These are phyloP conservation scores for Aspergillus ellipticus DNA, from an alignment of 495 filamentous ascomycete genomes.

Conservation along the genomic window DNA sequence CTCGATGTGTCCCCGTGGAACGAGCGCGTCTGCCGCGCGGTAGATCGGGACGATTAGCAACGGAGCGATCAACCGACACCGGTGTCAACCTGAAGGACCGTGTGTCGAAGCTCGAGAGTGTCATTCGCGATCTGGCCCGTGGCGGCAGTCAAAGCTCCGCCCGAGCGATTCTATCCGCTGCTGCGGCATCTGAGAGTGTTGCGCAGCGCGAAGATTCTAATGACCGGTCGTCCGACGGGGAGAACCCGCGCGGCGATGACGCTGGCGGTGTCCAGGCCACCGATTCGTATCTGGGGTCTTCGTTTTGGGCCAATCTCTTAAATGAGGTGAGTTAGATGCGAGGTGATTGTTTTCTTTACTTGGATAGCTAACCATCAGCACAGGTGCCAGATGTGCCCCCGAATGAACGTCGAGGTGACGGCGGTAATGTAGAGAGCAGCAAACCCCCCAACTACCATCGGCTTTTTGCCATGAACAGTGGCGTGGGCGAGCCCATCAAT, in stretches of 20 bases:
- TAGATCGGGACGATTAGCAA: constrained; percentile 11
- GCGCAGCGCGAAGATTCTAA: background rate
- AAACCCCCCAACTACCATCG: constrained; percentile 1
- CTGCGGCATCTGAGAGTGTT: background rate
- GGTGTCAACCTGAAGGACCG: constrained; percentile 12
- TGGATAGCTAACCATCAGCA: background rate
- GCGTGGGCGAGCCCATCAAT: constrained; percentile 10
- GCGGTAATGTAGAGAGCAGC: background rate
- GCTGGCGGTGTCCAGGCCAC: background rate
- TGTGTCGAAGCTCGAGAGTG: constrained; percentile 25
- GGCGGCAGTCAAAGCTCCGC: background rate
- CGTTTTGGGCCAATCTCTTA: constrained; percentile 35
- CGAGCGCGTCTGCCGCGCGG: constrained; percentile 14
- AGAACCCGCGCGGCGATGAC: background rate
- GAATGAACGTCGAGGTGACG: background rate
- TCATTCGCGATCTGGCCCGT: constrained; percentile 19
- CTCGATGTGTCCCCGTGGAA: constrained; percentile 51
- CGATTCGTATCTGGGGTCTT: constrained; percentile 21
- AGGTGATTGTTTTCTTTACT: background rate
- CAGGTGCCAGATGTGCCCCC: constrained; percentile 1
- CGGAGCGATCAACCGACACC: background rate
- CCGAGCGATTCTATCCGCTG: background rate
- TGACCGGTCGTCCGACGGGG: background rate
- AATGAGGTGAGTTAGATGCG: constrained; percentile 22
- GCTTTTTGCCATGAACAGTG: constrained; percentile 4